Evolutionary conservation across 306 rosid genomes (phyloP).

Genomic region (Styphnolobium japonicum): DNA sequence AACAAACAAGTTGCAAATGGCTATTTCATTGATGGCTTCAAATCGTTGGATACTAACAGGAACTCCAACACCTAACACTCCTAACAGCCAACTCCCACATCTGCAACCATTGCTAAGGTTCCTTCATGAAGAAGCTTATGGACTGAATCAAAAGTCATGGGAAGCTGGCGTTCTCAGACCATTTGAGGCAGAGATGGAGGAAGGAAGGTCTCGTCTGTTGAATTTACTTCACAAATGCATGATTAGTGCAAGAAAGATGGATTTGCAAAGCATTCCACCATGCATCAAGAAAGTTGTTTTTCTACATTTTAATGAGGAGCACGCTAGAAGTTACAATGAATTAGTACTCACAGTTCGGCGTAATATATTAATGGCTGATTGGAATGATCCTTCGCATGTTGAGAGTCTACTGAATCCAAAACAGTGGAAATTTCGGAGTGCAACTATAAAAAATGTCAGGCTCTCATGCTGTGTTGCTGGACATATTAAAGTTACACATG

Average conservation of each 20-base stretch:
- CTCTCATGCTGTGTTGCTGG: conserved; percentile 98
- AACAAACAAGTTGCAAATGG: conserved; percentile 97
- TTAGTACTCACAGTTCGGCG: conserved; percentile 88
- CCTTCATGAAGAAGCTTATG: conserved; percentile 94
- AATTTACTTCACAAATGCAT: conserved; percentile 75
- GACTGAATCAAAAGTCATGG: conserved; percentile 86
- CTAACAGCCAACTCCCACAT: conserved; percentile 89
- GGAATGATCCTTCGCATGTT: conserved; percentile 95
- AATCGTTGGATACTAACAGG: conserved; percentile 98
- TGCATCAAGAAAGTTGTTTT: conserved; percentile 71
- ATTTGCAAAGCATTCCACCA: conserved; percentile 81
- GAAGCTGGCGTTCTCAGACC: conserved; percentile 94
- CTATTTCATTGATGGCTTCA: conserved; percentile 84
- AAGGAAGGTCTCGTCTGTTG: conserved; percentile 82
- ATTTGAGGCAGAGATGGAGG: conserved; percentile 97
- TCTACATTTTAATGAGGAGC: conserved; percentile 76
- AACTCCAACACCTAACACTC: conserved; percentile 97
- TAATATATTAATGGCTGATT: conserved; percentile 94
- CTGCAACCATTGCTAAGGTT: conserved; percentile 93
- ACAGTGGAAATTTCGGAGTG: conserved; percentile 86
- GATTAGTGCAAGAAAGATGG: conserved; percentile 90
- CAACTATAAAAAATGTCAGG: conserved; percentile 77
- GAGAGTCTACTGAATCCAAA: conserved; percentile 92
- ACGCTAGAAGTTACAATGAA: conserved; percentile 91
- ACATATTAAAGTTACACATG: conserved; percentile 92